Evolutionary conservation across 148 eudicot species (phyloP).

Genomic region (Fagopyrum esculentum): DNA sequence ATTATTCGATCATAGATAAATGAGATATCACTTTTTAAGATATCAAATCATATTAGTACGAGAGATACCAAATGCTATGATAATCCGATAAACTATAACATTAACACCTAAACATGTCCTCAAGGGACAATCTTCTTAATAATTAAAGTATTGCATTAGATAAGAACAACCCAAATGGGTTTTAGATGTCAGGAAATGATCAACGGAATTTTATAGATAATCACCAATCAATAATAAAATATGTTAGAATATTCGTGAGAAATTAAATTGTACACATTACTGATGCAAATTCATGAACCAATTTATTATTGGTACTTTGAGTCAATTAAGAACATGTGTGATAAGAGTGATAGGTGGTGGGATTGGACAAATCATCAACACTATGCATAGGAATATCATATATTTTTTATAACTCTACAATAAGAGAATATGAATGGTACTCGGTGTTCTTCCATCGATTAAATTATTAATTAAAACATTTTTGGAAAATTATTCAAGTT

Average conservation of each 20-base stretch:
- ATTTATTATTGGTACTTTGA: background rate
- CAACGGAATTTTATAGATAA: no score
- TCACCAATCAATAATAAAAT: no score
- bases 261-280: background rate
- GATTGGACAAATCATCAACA: background rate
- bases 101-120: background rate
- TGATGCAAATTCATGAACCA: background rate
- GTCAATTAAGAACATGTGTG: background rate
- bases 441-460: background rate
- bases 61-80: no score
- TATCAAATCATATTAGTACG: no score
- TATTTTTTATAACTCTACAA: background rate
- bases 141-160: background rate
- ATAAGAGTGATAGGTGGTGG: background rate
- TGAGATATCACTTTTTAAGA: no score
- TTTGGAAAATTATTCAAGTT: no score
- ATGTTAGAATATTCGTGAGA: background rate
- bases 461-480: no score
- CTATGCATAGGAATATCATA: conserved; percentile 4
- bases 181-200: no score
- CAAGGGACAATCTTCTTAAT: background rate
- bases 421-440: background rate
- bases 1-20: no score
- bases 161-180: background rate
- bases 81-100: no score